Evolutionary conservation across 345 rosid genomes (phyloP), one percentile per base, ranked within the genome.

Genomic region (Pseudoturritis turrita): DNA sequence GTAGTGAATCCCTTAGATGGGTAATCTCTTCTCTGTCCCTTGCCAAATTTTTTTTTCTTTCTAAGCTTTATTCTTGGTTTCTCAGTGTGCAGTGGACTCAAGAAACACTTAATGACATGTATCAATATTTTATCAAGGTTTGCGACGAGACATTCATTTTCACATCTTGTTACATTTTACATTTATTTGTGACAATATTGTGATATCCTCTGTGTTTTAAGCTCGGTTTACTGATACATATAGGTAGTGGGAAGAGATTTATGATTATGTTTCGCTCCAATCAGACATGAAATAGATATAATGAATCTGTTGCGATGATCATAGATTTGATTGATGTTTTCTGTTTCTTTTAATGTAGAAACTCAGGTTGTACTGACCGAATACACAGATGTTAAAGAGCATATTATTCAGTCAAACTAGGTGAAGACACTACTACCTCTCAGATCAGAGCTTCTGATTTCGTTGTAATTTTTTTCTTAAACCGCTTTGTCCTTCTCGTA

Each of bases 71-170:
- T n/a, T 47, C 15, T 59, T 69, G 43, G 31, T 67, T 12, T 61
- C 57, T 53, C 37, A 89, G 90, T 54, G 90, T 84, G 49, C 81
- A 79, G 18, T 86, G 90, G 95, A 79, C 70, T 6, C 98, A 92
- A 63, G 84, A 83, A 71, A 71, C 82, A 4, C 85, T 85, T 2
- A 80, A 79, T 79, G 95, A 89, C 71, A 84, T 89, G 91, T 92
- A 89, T 77, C 95, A 89, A 76, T 92, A 89, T 58, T 89, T 89
- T 52, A 72, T 89, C 75, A 87, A 87, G 96, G 96, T 87, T 81
- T 29, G 79, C 52, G 59, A 46, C 47, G 23, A 31, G 22, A 46
- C 35, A 40, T 61, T 9, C 50, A 37, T 13, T 62, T 47, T 71
- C 51, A 17, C 50, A 37, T 60, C 41, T 52, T 60, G 41, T 43